Conservation (phyloP, 352 stramenopile species). For the Phytophthora capsici region DNA sequence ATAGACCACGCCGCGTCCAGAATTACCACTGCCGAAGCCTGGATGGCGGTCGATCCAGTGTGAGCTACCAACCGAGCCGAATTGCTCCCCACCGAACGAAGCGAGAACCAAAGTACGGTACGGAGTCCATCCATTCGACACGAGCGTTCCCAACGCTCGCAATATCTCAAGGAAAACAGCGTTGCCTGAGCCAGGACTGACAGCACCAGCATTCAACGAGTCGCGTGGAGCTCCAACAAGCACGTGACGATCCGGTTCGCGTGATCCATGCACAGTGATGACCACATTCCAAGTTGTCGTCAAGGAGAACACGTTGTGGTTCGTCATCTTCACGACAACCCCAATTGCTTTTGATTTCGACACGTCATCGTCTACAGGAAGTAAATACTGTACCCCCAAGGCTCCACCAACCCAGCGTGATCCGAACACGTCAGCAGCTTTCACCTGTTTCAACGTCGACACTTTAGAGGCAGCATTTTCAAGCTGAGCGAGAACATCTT, state of each 20-base stretch:
- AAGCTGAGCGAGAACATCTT: slow-evolving; percentile 46
- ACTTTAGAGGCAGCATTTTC: slow-evolving; percentile 19
- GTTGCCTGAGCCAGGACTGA: slow-evolving; percentile 73
- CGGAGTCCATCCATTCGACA: slow-evolving; percentile 77
- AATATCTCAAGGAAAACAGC: slow-evolving; percentile 81
- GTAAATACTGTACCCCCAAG: slow-evolving; percentile 38
- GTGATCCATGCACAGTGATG: slow-evolving; percentile 71
- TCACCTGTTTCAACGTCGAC: slow-evolving; percentile 26
- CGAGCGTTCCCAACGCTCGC: slow-evolving; percentile 59
- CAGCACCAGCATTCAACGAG: slow-evolving; percentile 70
- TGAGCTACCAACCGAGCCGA: slow-evolving; percentile 78
- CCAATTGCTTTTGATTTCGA: slow-evolving; percentile 29
- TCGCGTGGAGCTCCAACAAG: slow-evolving; percentile 75
- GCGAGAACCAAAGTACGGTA: slow-evolving; percentile 80
- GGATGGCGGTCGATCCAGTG: slow-evolving; percentile 86
- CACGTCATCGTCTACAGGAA: slow-evolving; percentile 29
- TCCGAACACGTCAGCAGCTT: slow-evolving; percentile 53
- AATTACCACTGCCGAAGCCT: slow-evolving; percentile 48
- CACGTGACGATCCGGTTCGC: slow-evolving; percentile 80
- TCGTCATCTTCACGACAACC: slow-evolving; percentile 51
- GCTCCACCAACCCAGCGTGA: slow-evolving; percentile 40
- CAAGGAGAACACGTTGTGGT: slow-evolving; percentile 72
- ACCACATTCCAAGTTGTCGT: slow-evolving; percentile 85
- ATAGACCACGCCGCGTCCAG: slow-evolving; percentile 72
- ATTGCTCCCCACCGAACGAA: slow-evolving; percentile 83